phyloP scores from a whole-genome alignment of 2,329 filamentous ascomycete genomes.

The Trichoderma simmonsii region DNA sequence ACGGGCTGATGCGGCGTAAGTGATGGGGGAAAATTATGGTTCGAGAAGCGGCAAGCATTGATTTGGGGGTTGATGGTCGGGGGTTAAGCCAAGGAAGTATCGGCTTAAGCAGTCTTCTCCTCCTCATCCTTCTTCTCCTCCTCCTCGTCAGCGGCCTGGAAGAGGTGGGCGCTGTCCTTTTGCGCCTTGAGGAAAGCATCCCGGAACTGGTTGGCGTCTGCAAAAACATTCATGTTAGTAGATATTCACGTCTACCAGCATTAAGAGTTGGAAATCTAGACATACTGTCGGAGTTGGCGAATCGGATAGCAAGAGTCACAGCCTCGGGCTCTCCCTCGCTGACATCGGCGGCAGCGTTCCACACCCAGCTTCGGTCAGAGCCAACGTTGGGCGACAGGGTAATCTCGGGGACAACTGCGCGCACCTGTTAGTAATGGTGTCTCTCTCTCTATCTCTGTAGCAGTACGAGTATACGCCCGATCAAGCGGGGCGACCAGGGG shows the following conservation, averaged over 20 bases:
- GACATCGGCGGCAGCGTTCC: conserved; percentile 96
- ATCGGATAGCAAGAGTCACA: conserved; percentile 92
- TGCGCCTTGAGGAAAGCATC: conserved; percentile 96
- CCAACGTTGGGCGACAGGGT: conserved; percentile 97
- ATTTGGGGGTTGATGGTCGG: background rate
- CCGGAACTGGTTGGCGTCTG: conserved; percentile 96
- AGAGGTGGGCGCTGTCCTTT: conserved; percentile 89
- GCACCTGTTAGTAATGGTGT: conserved; percentile 10
- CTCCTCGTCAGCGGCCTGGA: conserved; percentile 45
- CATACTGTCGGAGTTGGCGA: conserved; percentile 95
- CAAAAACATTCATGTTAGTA: background rate
- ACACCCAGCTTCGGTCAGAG: conserved; percentile 98
- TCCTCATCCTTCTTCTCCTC: conserved; percentile 24
- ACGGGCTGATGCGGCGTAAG: conserved; percentile 6
- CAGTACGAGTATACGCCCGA: background rate
- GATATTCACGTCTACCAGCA: background rate
- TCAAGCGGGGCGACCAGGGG: background rate
- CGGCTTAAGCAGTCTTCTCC: conserved; percentile 26
- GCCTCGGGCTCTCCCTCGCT: conserved; percentile 97
- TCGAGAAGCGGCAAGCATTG: conserved; percentile 16
- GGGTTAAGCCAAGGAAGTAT: background rate
- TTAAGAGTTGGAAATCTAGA: conserved; percentile 24
- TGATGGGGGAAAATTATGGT: background rate
- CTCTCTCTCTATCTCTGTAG: background rate
- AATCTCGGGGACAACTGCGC: conserved; percentile 90